phyloP scores from a whole-genome alignment of 1,284 basidiomycete genomes.

The Boletus mariae region DNA sequence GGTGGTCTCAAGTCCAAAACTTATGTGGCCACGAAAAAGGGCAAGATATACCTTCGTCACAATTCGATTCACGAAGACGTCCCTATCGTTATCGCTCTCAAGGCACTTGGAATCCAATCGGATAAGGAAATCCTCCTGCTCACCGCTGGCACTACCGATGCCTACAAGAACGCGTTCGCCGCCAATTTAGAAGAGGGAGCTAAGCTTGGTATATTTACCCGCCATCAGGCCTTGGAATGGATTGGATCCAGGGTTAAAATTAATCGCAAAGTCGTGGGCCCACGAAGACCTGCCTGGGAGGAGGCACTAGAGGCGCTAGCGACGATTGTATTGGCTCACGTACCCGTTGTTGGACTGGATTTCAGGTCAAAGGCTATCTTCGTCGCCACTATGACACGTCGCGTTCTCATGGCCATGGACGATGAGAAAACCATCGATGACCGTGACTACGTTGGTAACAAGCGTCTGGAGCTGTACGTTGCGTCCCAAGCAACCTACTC shows the following conservation, averaged over 20 bases:
- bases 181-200: constrained; percentile 94
- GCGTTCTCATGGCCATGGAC: constrained; percentile 95
- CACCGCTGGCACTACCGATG: constrained; percentile 90
- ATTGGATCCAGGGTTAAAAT: constrained; percentile 92
- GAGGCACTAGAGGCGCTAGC: constrained; percentile 96
- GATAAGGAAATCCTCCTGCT: constrained; percentile 98
- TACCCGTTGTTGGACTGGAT: constrained; percentile 88
- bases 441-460: constrained; percentile 99
- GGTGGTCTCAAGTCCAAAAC: constrained; percentile 98
- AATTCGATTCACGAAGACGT: constrained; percentile 98
- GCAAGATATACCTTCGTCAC: constrained; percentile 94
- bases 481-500: neutral
- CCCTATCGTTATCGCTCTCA: constrained; percentile 94
- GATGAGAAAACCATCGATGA: constrained; percentile 98
- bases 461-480: constrained; percentile 91
- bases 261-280: constrained; percentile 75
- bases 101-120: constrained; percentile 93
- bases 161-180: constrained; percentile 86
- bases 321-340: constrained; percentile 96
- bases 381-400: constrained; percentile 95
- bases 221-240: constrained; percentile 93
- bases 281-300: constrained; percentile 85
- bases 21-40: constrained; percentile 93
- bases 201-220: constrained; percentile 87
- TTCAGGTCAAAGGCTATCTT: constrained; percentile 96